phyloP scores from a whole-genome alignment of 495 filamentous ascomycete genomes.

The Aspergillus incahuasiensis region DNA sequence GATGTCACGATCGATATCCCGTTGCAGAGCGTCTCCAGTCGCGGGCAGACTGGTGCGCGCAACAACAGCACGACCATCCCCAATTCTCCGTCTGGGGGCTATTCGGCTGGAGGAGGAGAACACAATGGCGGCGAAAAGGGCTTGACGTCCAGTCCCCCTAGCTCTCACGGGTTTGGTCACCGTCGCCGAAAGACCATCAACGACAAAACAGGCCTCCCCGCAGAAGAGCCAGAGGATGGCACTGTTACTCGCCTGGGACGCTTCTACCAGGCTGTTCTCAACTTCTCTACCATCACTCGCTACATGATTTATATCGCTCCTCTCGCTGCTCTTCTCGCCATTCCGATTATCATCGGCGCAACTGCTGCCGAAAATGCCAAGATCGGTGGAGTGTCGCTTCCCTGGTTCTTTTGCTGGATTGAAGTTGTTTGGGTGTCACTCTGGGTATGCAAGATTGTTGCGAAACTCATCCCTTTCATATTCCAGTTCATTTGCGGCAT shows the following conservation, averaged over 20 bases:
- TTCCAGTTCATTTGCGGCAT: conserved; percentile 89
- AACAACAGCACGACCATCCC: conserved; percentile 28
- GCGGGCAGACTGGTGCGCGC: conserved; percentile 41
- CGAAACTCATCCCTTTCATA: conserved; percentile 69
- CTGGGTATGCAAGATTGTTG: conserved; percentile 81
- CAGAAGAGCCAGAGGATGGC: conserved; percentile 50
- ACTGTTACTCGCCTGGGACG: conserved; percentile 78
- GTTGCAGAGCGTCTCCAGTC: conserved; percentile 39
- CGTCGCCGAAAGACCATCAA: conserved; percentile 50
- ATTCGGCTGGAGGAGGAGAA: conserved; percentile 8
- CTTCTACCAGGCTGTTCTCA: conserved; percentile 77
- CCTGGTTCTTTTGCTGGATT: conserved; percentile 86
- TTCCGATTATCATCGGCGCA: conserved; percentile 76
- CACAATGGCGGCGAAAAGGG: conserved; percentile 41
- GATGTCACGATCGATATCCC: conserved; percentile 60
- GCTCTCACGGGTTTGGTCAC: conserved; percentile 24
- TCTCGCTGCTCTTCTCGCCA: conserved; percentile 65
- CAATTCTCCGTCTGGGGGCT: conserved; percentile 17
- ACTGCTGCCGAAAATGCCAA: conserved; percentile 45
- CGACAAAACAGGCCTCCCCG: conserved; percentile 38
- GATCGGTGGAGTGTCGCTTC: conserved; percentile 63
- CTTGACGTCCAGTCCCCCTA: conserved; percentile 42
- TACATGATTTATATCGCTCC: conserved; percentile 89
- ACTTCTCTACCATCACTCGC: conserved; percentile 79
- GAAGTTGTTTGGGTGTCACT: conserved; percentile 85